These are phyloP conservation scores for Colletotrichum lupini DNA, from an alignment of 2,329 filamentous ascomycete species.

Conservation along the genomic window DNA sequence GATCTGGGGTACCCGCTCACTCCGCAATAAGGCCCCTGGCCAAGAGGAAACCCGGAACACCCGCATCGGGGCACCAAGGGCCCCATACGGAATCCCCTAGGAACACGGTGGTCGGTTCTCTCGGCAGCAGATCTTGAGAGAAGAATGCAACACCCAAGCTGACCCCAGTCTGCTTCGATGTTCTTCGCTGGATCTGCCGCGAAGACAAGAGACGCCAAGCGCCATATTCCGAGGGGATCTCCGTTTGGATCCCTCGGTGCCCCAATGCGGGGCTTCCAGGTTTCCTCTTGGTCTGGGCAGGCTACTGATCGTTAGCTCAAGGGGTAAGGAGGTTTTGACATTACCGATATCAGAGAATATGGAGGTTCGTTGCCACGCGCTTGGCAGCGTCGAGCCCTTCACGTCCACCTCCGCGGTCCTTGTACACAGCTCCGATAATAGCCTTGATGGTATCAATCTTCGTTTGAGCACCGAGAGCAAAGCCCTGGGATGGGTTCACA, in stretches of 20 bases:
- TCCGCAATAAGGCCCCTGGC: neutral
- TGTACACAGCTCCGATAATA: neutral
- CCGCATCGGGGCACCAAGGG: neutral
- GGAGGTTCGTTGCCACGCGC: neutral
- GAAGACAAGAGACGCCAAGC: neutral
- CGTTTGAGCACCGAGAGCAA: too few relatives aligned
- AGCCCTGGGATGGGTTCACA: too few relatives aligned
- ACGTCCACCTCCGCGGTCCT: neutral
- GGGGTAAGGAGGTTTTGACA: neutral
- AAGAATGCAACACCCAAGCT: neutral
- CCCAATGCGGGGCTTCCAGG: neutral
- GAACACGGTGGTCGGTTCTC: neutral
- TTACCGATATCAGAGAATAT: neutral
- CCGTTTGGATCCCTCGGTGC: neutral
- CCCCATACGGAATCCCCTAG: neutral
- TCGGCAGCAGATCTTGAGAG: neutral
- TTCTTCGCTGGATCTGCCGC: neutral
- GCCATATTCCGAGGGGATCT: neutral
- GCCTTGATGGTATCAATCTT: slow-evolving; percentile 7
- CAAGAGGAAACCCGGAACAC: neutral
- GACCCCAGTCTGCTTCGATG: neutral
- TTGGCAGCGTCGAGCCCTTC: too few relatives aligned
- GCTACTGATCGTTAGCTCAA: neutral
- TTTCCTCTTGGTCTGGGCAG: neutral
- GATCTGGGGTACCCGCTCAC: neutral